Evolutionary conservation across 129 eudicot species (phyloP).

Genomic region (Arctium lappa): DNA sequence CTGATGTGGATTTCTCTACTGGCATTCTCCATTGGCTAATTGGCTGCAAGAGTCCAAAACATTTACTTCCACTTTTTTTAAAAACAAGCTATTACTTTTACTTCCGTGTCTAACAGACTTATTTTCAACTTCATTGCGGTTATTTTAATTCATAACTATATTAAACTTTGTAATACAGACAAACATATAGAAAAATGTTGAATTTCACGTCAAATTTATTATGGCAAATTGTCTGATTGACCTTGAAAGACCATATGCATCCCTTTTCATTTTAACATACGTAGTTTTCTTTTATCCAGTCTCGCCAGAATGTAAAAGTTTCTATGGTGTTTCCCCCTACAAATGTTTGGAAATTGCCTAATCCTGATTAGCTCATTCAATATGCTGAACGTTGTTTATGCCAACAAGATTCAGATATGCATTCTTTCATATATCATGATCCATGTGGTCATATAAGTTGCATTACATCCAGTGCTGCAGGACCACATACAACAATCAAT

Average conservation of each 20-base stretch:
- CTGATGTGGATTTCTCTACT: background rate
- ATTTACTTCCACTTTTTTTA: background rate
- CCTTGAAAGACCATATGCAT: background rate
- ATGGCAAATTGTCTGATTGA: no score
- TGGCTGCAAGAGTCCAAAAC: background rate
- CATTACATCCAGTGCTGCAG: conserved; percentile 79
- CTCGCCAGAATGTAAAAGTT: background rate
- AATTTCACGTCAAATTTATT: no score
- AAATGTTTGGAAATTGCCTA: background rate
- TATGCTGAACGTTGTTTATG: background rate
- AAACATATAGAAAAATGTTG: no score
- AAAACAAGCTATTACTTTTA: background rate
- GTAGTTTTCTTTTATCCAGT: background rate
- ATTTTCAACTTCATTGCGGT: no score
- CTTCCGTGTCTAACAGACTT: background rate
- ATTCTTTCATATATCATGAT: background rate
- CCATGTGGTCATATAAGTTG: conserved; percentile 11
- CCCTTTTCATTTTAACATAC: background rate
- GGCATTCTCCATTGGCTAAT: background rate
- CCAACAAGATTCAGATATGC: background rate
- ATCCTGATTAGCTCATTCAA: background rate
- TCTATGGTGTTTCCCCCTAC: background rate
- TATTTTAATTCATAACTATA: no score
- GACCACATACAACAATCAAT: conserved; percentile 68
- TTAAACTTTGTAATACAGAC: no score